phyloP scores from a whole-genome alignment of 2,329 filamentous ascomycete genomes.

The Rhynchosporium secalis region DNA sequence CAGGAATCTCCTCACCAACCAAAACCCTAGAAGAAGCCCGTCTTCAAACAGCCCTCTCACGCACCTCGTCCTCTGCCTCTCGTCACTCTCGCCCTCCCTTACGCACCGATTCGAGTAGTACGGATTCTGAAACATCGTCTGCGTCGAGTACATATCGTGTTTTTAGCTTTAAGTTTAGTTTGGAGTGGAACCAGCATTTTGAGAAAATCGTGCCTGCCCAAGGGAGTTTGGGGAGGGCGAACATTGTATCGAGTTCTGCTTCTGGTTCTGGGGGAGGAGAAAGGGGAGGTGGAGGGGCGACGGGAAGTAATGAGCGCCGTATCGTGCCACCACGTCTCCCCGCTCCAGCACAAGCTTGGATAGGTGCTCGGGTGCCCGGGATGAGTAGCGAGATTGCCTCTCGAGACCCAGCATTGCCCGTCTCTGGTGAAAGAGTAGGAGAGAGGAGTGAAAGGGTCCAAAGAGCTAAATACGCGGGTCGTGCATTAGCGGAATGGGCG shows the following conservation, averaged over 20 bases:
- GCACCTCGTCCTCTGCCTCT: constrained; percentile 24
- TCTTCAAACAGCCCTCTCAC: constrained; percentile 51
- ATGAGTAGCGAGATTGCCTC: constrained; percentile 33
- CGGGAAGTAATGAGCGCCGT: constrained; percentile 50
- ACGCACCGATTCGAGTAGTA: constrained; percentile 54
- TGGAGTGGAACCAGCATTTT: constrained; percentile 61
- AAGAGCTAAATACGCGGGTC: constrained; percentile 63
- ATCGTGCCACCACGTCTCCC: constrained; percentile 69
- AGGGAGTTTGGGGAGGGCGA: no score
- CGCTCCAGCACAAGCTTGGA: constrained; percentile 64
- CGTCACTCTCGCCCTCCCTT: constrained; percentile 37
- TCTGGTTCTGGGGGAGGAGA: no score
- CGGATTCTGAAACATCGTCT: constrained; percentile 55
- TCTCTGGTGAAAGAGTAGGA: constrained; percentile 15
- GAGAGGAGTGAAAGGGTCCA: constrained; percentile 16
- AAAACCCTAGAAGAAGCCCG: constrained; percentile 53
- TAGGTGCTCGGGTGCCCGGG: constrained; percentile 45
- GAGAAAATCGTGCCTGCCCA: constrained; percentile 33
- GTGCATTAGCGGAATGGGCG: constrained; percentile 77
- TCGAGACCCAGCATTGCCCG: constrained; percentile 31
- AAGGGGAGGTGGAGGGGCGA: constrained; percentile 2
- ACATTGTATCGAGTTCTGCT: no score
- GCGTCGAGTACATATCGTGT: constrained; percentile 44
- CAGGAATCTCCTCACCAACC: constrained; percentile 33
- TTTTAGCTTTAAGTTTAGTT: constrained; percentile 73